Percentiles rank a stretch among this genome's conserved stretches.
Evolutionary conservation across 345 rosid genomes (phyloP).

Genomic region (Eucalyptus rudis): DNA sequence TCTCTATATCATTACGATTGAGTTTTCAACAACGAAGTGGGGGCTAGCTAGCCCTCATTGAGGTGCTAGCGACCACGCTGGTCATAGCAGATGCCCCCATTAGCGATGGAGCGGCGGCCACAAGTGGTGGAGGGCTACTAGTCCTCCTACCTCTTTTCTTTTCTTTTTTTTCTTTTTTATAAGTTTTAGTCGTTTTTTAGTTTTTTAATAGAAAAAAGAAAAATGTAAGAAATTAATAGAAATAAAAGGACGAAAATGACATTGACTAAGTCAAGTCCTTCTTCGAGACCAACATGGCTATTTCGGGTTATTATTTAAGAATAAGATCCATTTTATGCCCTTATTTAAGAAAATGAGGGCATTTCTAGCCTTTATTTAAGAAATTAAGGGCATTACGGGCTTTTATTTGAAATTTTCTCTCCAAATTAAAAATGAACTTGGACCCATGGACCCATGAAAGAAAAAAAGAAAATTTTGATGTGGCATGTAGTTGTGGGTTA

Average conservation of each 20-base stretch:
- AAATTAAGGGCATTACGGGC: accelerated
- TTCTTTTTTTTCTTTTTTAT: too few relatives aligned
- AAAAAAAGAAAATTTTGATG: background rate
- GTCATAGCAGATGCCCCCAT: accelerated
- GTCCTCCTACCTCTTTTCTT: too few relatives aligned
- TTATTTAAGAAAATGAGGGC: too few relatives aligned
- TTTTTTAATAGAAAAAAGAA: too few relatives aligned
- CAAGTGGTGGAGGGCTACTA: accelerated
- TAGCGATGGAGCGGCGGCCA: accelerated
- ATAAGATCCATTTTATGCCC: accelerated
- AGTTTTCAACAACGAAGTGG: too few relatives aligned
- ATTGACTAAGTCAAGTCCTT: accelerated
- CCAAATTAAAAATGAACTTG: background rate
- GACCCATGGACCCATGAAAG: background rate
- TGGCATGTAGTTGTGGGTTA: background rate
- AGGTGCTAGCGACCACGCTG: accelerated
- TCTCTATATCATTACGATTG: accelerated
- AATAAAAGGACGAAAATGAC: too few relatives aligned
- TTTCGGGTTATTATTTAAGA: accelerated
- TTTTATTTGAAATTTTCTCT: too few relatives aligned
- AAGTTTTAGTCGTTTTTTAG: too few relatives aligned
- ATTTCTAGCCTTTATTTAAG: accelerated
- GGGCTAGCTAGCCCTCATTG: accelerated
- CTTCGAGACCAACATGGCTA: too few relatives aligned
- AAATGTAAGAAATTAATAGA: accelerated